Evolutionary conservation across 2,329 filamentous ascomycete species (phyloP).

Genomic region (Seiridium cupressi): DNA sequence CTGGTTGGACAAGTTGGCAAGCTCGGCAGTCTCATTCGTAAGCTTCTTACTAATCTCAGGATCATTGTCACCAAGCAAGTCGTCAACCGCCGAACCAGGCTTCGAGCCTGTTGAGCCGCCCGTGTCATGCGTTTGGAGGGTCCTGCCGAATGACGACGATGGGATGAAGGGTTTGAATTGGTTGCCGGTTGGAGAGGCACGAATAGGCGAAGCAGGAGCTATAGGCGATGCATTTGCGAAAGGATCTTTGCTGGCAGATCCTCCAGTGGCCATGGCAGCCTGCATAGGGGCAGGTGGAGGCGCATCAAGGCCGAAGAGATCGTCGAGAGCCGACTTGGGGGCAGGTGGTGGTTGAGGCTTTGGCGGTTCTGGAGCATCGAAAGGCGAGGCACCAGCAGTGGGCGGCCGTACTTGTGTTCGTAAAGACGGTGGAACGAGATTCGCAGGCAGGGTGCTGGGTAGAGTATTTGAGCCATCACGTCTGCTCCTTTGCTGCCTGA

Average conservation of each 20-base stretch:
- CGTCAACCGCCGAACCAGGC: slow-evolving; percentile 61
- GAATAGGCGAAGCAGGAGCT: slow-evolving; percentile 53
- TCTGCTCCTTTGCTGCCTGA: slow-evolving; percentile 81
- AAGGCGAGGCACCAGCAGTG: slow-evolving; percentile 49
- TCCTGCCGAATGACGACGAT: slow-evolving; percentile 87
- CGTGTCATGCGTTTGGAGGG: slow-evolving; percentile 73
- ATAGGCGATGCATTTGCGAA: slow-evolving; percentile 53
- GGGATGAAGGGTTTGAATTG: slow-evolving; percentile 90
- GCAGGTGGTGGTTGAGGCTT: slow-evolving; percentile 30
- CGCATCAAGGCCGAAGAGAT: slow-evolving; percentile 87
- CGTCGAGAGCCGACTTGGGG: slow-evolving; percentile 83
- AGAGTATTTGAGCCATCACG: slow-evolving; percentile 60
- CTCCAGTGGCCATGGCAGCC: slow-evolving; percentile 68
- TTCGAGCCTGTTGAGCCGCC: slow-evolving; percentile 55
- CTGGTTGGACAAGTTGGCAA: slow-evolving; percentile 95
- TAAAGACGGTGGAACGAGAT: slow-evolving; percentile 83
- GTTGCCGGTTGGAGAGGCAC: slow-evolving; percentile 43
- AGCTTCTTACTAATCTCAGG: slow-evolving; percentile 85
- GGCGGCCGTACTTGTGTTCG: slow-evolving; percentile 55
- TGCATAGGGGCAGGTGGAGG: slow-evolving; percentile 55
- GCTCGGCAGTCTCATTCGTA: slow-evolving; percentile 83
- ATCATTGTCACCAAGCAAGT: slow-evolving; percentile 88
- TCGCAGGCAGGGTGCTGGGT: slow-evolving; percentile 75
- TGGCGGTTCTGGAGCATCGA: slow-evolving; percentile 32
- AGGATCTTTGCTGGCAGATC: slow-evolving; percentile 64